Conservation (phyloP, 306 rosid genomes). For the Rosa multiflora region DNA sequence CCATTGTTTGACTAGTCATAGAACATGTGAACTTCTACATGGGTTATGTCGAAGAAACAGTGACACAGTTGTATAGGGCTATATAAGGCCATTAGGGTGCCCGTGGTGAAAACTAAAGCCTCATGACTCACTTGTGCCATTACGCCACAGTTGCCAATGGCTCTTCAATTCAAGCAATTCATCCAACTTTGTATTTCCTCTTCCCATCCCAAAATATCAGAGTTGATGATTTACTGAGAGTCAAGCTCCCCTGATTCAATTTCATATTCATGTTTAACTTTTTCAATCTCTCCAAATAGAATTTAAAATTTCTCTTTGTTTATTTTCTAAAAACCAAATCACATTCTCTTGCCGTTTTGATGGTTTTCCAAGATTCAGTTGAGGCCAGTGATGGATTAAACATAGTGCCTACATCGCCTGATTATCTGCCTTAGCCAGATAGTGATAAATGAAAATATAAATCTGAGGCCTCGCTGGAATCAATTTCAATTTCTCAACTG, state of each 20-base stretch:
- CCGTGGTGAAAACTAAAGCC: neutral
- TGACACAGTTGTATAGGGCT: no score
- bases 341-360: neutral
- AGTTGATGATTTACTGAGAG: neutral
- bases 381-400: constrained; percentile 3
- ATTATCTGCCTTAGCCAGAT: neutral
- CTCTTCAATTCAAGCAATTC: neutral
- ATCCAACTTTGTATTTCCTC: neutral
- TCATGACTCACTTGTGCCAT: neutral
- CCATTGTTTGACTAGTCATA: no score
- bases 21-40: no score
- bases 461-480: constrained; percentile 5
- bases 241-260: neutral
- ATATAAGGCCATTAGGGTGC: no score
- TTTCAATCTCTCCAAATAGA: neutral
- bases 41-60: no score
- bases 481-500: neutral
- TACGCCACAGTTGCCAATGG: neutral
- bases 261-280: neutral
- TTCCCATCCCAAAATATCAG: neutral
- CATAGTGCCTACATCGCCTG: constrained; percentile 8
- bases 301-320: neutral
- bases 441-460: neutral
- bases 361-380: neutral
- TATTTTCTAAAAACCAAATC: neutral